These are phyloP conservation scores for Leccinum imitatum DNA, from an alignment of 768 basidiomycete genomes.

Conservation along the genomic window DNA sequence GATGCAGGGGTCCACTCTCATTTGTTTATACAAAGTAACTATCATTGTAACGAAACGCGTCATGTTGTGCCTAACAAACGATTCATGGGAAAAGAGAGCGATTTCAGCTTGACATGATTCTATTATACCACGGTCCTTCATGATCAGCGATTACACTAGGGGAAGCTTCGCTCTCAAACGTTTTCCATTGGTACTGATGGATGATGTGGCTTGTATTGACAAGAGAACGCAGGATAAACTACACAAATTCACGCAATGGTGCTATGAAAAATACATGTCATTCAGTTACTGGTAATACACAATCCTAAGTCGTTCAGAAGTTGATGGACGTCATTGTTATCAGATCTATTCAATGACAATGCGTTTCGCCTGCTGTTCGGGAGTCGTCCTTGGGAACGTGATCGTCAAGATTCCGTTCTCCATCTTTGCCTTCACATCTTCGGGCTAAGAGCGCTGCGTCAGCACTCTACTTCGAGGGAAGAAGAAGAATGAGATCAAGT, in stretches of 20 bases:
- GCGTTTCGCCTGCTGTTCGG: conserved; percentile 42
- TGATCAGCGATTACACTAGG: neutral
- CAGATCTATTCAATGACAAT: conserved; percentile 26
- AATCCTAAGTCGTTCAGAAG: neutral
- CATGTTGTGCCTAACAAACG: no score
- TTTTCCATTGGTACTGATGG: no score
- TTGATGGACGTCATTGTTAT: neutral
- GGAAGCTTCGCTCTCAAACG: neutral
- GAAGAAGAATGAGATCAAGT: neutral
- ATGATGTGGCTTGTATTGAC: neutral
- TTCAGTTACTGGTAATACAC: neutral
- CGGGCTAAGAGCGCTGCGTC: conserved; percentile 27
- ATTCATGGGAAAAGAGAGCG: no score
- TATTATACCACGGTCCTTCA: neutral
- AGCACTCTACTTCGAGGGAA: neutral
- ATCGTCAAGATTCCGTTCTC: conserved; percentile 44
- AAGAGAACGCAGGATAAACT: neutral
- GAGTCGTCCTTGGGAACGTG: conserved; percentile 42
- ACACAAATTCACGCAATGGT: no score
- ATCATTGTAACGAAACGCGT: neutral
- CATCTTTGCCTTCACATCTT: conserved; percentile 48
- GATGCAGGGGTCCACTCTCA: neutral
- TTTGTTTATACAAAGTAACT: neutral
- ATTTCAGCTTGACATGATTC: no score
- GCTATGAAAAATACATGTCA: no score